These are phyloP conservation scores for Penicillium sp. DNA, from an alignment of 2,329 filamentous ascomycete species.

Conservation along the genomic window DNA sequence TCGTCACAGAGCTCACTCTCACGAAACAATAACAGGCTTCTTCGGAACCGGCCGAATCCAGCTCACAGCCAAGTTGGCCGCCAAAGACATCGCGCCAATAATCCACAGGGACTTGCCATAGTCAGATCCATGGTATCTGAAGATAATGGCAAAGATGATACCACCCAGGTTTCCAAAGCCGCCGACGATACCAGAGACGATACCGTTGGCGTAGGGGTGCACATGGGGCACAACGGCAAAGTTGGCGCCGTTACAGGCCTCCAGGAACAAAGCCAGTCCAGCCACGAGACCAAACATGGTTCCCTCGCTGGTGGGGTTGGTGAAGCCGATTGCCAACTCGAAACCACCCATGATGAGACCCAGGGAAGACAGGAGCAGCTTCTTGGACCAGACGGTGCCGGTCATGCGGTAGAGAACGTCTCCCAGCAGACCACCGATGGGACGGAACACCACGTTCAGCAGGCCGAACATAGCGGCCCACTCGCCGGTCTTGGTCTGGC, in stretches of 20 bases:
- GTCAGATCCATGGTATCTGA: conserved; percentile 69
- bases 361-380: conserved; percentile 60
- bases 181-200: conserved; percentile 75
- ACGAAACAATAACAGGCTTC: conserved; percentile 45
- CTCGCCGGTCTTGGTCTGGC: conserved; percentile 57
- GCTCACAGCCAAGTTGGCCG: conserved; percentile 64
- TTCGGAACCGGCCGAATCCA: conserved; percentile 65
- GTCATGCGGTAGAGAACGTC: conserved; percentile 59
- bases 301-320: conserved; percentile 61
- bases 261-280: conserved; percentile 77
- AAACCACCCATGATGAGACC: conserved; percentile 61
- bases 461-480: conserved; percentile 60
- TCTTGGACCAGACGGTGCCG: conserved; percentile 63
- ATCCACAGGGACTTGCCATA: conserved; percentile 78
- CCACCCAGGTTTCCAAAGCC: conserved; percentile 83
- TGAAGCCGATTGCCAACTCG: conserved; percentile 63
- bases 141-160: conserved; percentile 80
- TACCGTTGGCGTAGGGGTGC: conserved; percentile 75
- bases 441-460: conserved; percentile 53
- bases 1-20: not conserved
- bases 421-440: conserved; percentile 53
- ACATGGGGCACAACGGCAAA: conserved; percentile 87
- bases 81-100: conserved; percentile 75
- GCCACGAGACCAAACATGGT: conserved; percentile 77
- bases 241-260: conserved; percentile 83